Conservation (phyloP, 164 flowering plant species). For the Stephania japonica region DNA sequence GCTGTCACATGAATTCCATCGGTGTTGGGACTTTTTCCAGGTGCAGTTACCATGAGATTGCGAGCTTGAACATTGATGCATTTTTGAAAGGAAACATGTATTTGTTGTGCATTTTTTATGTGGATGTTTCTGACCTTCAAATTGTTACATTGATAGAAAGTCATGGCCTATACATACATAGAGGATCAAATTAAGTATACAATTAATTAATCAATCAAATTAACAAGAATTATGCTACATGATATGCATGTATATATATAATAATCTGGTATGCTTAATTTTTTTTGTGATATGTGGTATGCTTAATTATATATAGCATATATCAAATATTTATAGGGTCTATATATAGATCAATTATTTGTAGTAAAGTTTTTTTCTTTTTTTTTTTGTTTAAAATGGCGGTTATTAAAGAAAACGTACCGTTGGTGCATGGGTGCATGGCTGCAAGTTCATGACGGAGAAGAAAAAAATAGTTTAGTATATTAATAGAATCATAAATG, state of each 20-base stretch:
- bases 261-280: too few relatives aligned
- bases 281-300: too few relatives aligned
- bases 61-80: slow-evolving; percentile 44
- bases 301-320: too few relatives aligned
- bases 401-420: slow-evolving; percentile 28
- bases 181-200: not conserved
- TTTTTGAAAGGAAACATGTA: slow-evolving; percentile 50
- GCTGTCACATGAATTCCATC: slow-evolving; percentile 71
- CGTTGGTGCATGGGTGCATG: slow-evolving; percentile 81
- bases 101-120: slow-evolving; percentile 60
- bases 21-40: slow-evolving; percentile 67
- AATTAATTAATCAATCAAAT: not conserved
- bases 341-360: not conserved
- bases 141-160: slow-evolving; percentile 51
- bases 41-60: slow-evolving; percentile 37
- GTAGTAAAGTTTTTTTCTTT: not conserved
- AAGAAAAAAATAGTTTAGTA: slow-evolving; percentile 1
- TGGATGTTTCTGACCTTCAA: slow-evolving; percentile 37
- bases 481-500: not conserved
- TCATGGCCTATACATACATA: slow-evolving; percentile 45
- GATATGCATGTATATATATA: too few relatives aligned
- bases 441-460: slow-evolving; percentile 40
- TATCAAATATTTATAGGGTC: too few relatives aligned
- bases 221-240: not conserved
- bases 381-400: too few relatives aligned